phyloP scores from a whole-genome alignment of 2,329 filamentous ascomycete genomes.

The Cytospora mali region DNA sequence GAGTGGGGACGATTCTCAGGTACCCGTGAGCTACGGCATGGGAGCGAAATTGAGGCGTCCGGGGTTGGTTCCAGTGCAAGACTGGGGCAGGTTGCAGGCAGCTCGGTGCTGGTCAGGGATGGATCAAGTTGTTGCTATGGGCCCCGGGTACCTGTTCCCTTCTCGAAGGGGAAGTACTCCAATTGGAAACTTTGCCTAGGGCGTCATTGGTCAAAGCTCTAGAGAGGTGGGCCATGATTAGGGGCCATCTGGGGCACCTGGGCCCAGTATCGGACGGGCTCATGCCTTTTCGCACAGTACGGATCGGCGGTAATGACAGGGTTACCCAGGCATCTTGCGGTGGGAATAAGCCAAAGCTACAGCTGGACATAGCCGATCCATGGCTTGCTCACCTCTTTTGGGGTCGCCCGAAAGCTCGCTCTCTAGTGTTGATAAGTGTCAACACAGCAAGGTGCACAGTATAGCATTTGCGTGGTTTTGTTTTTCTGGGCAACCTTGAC shows the following conservation, averaged over 20 bases:
- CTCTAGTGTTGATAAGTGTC: slow-evolving; percentile 2
- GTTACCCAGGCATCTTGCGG: slow-evolving; percentile 16
- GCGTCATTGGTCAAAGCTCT: slow-evolving; percentile 23
- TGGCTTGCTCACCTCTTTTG: neutral
- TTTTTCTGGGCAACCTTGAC: slow-evolving; percentile 10
- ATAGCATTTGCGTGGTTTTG: slow-evolving; percentile 17
- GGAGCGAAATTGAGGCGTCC: slow-evolving; percentile 20
- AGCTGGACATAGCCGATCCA: slow-evolving; percentile 20
- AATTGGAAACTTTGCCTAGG: slow-evolving; percentile 4
- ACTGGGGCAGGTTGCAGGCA: neutral
- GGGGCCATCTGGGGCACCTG: neutral
- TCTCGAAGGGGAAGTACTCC: slow-evolving; percentile 13
- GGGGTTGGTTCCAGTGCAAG: slow-evolving; percentile 5
- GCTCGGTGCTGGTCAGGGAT: slow-evolving; percentile 16
- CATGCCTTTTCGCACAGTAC: slow-evolving; percentile 8
- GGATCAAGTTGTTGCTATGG: slow-evolving; percentile 9
- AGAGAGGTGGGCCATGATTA: neutral
- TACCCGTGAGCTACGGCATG: slow-evolving; percentile 8
- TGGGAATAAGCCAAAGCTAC: slow-evolving; percentile 18
- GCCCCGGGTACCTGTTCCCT: slow-evolving; percentile 3
- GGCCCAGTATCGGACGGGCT: neutral
- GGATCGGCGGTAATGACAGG: slow-evolving; percentile 15
- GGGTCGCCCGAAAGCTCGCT: slow-evolving; percentile 1
- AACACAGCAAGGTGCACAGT: slow-evolving; percentile 21
- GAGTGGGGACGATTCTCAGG: slow-evolving; percentile 2